Percentiles rank a stretch among this genome's conserved stretches.
Evolutionary conservation across 768 basidiomycete genomes (phyloP).

Genomic region (Mycena alexandri): DNA sequence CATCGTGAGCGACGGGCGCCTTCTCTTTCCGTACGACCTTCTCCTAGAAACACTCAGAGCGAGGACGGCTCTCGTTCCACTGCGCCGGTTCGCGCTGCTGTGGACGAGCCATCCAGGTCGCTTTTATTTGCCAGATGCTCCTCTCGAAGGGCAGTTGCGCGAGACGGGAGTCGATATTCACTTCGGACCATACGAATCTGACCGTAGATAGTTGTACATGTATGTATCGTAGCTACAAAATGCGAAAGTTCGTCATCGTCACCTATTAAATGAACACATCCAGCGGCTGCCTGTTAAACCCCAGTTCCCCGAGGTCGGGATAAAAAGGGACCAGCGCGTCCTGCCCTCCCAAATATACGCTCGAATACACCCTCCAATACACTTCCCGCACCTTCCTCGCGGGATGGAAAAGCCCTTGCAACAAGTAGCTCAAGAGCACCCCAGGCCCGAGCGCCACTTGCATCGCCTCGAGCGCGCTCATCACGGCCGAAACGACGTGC

Average conservation of each 20-base stretch:
- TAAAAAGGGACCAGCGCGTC: conserved; percentile 97
- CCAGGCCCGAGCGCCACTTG: conserved; percentile 96
- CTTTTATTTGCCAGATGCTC: neutral
- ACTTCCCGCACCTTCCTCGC: conserved; percentile 97
- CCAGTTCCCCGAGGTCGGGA: conserved; percentile 90
- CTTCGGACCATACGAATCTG: neutral
- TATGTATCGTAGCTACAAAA: too few relatives aligned
- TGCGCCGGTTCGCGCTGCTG: neutral
- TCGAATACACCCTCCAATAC: conserved; percentile 97
- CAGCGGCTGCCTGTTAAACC: conserved; percentile 86
- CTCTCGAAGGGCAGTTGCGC: neutral
- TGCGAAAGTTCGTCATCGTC: too few relatives aligned
- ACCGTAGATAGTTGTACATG: too few relatives aligned
- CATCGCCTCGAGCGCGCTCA: conserved; percentile 99
- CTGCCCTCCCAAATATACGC: conserved; percentile 88
- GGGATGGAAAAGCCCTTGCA: conserved; percentile 97
- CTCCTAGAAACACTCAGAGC: neutral
- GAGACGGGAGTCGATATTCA: neutral
- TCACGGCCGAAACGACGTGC: conserved; percentile 96
- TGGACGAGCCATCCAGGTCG: neutral
- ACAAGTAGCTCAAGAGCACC: conserved; percentile 88
- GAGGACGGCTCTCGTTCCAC: neutral
- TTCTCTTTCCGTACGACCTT: neutral
- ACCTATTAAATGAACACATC: conserved; percentile 86
- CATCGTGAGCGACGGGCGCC: conserved; percentile 2